A percentile compares a stretch with the other conserved stretches of the same genome.
Evolutionary conservation across 805 yeast genomes (phyloP).

Genomic region (Kluyveromyces dobzhanskii): DNA sequence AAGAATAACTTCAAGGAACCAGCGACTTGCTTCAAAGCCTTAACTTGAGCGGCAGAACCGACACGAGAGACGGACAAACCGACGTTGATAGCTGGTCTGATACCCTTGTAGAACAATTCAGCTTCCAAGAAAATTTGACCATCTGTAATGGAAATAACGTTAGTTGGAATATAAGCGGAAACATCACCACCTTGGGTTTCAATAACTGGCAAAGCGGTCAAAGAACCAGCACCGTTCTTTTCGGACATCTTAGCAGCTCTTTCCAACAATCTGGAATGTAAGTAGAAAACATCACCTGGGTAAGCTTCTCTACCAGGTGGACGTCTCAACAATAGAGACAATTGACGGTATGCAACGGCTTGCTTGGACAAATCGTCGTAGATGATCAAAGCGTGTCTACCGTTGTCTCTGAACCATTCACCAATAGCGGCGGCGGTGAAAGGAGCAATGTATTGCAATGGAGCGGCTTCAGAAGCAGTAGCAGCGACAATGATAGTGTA

Average conservation of each 20-base stretch:
- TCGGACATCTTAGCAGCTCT: conserved; percentile 97
- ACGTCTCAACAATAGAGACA: conserved; percentile 93
- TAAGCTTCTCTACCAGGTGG: conserved; percentile 96
- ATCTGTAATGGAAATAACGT: conserved; percentile 94
- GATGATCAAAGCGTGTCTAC: conserved; percentile 93
- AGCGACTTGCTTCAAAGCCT: conserved; percentile 99
- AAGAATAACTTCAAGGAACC: conserved; percentile 99
- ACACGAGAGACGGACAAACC: conserved; percentile 99
- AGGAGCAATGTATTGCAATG: conserved; percentile 99
- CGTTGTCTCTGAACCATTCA: conserved; percentile 99
- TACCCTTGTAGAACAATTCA: conserved; percentile 99
- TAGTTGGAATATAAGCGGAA: conserved; percentile 95
- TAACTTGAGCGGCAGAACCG: conserved; percentile 99
- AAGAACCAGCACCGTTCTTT: conserved; percentile 83
- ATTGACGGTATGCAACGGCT: conserved; percentile 99
- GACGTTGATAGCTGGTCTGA: conserved; percentile 99
- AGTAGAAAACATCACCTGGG: conserved; percentile 96
- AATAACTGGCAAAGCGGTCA: conserved; percentile 93
- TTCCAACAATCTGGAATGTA: conserved; percentile 90
- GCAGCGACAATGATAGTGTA: conserved; percentile 98
- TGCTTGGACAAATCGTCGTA: conserved; percentile 98
- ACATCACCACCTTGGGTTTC: conserved; percentile 99
- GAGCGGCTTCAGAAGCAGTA: conserved; percentile 99
- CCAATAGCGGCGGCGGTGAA: conserved; percentile 99
- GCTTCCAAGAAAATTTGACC: conserved; percentile 99